Conservation (phyloP, 148 eudicot genomes). For the Rhododendron ovatum region DNA sequence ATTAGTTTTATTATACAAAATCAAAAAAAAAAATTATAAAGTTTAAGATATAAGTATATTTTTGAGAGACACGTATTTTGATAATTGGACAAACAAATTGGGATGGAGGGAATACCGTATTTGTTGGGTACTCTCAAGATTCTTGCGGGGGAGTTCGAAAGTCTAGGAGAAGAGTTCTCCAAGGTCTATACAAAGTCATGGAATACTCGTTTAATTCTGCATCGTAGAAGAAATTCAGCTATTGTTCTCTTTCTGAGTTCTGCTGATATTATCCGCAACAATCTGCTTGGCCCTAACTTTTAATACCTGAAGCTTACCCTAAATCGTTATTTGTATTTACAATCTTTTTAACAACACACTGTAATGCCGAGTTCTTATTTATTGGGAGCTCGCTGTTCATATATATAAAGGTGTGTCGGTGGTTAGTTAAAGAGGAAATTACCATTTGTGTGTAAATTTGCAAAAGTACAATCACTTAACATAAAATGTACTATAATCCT, state of each 20-base stretch:
- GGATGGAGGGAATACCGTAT: neutral
- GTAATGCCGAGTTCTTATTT: neutral
- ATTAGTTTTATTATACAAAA: too few relatives aligned
- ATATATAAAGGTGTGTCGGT: too few relatives aligned
- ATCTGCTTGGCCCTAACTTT: neutral
- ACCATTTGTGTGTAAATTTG: neutral
- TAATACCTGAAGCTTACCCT: neutral
- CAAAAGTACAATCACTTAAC: neutral
- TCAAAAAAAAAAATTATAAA: too few relatives aligned
- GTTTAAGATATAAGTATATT: too few relatives aligned
- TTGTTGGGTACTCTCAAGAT: neutral
- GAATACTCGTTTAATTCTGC: neutral
- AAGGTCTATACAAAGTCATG: neutral
- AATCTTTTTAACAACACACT: neutral
- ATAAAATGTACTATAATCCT: neutral
- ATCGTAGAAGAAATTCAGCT: neutral
- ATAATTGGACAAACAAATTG: too few relatives aligned
- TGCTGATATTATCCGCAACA: neutral
- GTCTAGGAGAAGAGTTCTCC: neutral
- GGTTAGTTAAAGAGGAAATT: neutral
- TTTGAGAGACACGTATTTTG: too few relatives aligned
- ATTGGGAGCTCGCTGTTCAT: neutral
- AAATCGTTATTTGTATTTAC: too few relatives aligned
- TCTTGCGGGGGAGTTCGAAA: neutral
- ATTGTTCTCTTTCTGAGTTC: neutral